Evolutionary conservation across 768 basidiomycete genomes (phyloP), one percentile per base, ranked within the genome.

Genomic region (Terana coerulea): DNA sequence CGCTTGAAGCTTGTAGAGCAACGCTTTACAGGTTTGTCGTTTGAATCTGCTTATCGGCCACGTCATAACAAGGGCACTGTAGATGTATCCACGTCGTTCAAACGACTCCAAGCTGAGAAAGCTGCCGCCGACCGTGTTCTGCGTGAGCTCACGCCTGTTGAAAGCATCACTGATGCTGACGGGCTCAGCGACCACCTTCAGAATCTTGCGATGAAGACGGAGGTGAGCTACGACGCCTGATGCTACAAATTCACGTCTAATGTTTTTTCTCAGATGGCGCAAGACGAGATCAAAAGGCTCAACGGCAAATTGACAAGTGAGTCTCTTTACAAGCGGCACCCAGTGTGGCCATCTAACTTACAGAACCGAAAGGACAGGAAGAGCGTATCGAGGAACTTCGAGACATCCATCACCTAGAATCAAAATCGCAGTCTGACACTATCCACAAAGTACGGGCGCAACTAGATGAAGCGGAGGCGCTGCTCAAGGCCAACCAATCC

Each of bases 21-120:
- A 63, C 76, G 84, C n/a, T 91, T 92, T 61, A 59, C 81, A 55
- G 88, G 90, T 86, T 63, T 54, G 65, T 49, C 17, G 5, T 53
- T 43, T 5, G 15, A 50, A 29, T 22, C 1, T 11, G 19, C 22
- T 11, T 41, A n/a, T 28, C 47, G 15, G 51, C 2, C 6, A 25
- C 28, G n/a, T 40, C 25, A 10, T 29, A 15, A 25, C 6, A n/a
- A 41, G 25, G 35, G 48, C 7, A 42, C 43, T 33, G 8, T 43
- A 92, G 91, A 91, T 62, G 79, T 92, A 2, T 88, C 89, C 9
- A 78, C 73, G 3, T 89, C 90, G 10, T 89, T 86, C 72, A 84
- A 87, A 64, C 75, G 78, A 55, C 70, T 93, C 30, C 87, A 88
- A 57, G 78, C 80, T 0, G 86, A 91, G 68, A 86, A 85, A 59